phyloP scores from a whole-genome alignment of 1,284 basidiomycete genomes.

The Cryptococcus depauperatus region DNA sequence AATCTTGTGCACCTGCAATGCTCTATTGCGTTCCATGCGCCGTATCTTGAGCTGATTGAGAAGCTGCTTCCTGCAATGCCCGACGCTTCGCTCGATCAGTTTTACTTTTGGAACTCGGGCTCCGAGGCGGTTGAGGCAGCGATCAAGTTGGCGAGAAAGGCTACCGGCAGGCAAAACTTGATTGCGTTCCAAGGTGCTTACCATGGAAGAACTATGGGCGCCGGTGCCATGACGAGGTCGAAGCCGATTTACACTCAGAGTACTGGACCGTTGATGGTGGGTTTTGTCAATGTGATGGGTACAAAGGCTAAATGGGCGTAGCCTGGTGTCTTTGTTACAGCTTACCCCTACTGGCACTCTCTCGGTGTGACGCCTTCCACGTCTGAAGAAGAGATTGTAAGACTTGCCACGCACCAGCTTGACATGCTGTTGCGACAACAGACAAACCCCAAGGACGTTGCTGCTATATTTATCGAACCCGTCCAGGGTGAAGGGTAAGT shows the following conservation, averaged over 20 bases:
- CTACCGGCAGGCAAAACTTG: slow-evolving; percentile 76
- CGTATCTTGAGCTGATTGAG: slow-evolving; percentile 65
- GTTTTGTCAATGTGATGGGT: slow-evolving; percentile 19
- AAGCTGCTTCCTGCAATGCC: slow-evolving; percentile 38
- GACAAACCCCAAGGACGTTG: slow-evolving; percentile 73
- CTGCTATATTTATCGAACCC: slow-evolving; percentile 85
- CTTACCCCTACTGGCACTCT: slow-evolving; percentile 94
- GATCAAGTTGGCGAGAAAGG: slow-evolving; percentile 54
- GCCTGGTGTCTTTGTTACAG: slow-evolving; percentile 66
- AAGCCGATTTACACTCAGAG: slow-evolving; percentile 85
- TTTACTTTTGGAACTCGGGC: slow-evolving; percentile 89
- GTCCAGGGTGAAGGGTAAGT: slow-evolving; percentile 71
- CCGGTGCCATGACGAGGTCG: slow-evolving; percentile 74
- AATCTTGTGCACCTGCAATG: slow-evolving; percentile 68
- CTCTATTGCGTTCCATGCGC: slow-evolving; percentile 52
- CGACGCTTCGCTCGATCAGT: slow-evolving; percentile 51
- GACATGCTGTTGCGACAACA: slow-evolving; percentile 77
- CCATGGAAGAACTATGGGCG: slow-evolving; percentile 79
- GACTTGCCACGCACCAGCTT: slow-evolving; percentile 69
- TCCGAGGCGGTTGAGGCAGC: slow-evolving; percentile 41
- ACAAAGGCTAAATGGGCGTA: slow-evolving; percentile 1
- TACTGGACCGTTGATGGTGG: slow-evolving; percentile 65
- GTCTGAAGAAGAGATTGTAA: slow-evolving; percentile 57
- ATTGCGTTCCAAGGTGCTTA: slow-evolving; percentile 83
- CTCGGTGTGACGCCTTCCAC: slow-evolving; percentile 59